These are phyloP conservation scores for Glycine tomentella DNA, from an alignment of 306 rosid species.

Conservation along the genomic window DNA sequence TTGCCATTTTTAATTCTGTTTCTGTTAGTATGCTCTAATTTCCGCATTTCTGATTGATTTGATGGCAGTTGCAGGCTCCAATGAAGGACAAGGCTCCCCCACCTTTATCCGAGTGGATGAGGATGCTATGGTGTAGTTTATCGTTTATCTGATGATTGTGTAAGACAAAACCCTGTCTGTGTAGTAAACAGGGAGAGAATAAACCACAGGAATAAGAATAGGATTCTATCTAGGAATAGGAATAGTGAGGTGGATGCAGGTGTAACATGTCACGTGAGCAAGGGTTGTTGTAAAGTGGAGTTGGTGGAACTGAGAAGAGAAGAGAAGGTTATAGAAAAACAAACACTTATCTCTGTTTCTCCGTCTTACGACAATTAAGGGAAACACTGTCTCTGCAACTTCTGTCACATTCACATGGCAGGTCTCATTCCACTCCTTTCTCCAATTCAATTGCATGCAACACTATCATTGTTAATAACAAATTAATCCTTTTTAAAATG, in stretches of 20 bases:
- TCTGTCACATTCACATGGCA: constrained; percentile 42
- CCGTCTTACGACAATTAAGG: constrained; percentile 34
- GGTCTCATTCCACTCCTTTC: constrained; percentile 20
- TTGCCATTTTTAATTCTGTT: too few relatives aligned
- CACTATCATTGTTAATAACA: not conserved
- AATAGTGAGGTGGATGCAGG: not conserved
- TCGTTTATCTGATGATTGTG: not conserved
- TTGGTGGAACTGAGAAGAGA: not conserved
- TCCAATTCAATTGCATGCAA: not conserved
- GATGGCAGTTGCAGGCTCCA: too few relatives aligned
- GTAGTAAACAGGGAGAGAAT: too few relatives aligned
- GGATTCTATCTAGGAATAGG: not conserved
- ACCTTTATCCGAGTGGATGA: too few relatives aligned
- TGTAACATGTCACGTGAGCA: not conserved
- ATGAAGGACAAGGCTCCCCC: too few relatives aligned
- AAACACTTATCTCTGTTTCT: constrained; percentile 37
- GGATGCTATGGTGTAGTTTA: not conserved
- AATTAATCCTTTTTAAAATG: not conserved
- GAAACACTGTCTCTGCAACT: constrained; percentile 30
- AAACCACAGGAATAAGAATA: not conserved
- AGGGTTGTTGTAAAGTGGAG: not conserved
- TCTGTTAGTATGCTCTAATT: too few relatives aligned
- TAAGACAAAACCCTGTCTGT: not conserved
- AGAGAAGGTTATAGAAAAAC: not conserved
- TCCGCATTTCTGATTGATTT: too few relatives aligned